phyloP scores from a whole-genome alignment of 1,284 basidiomycete species.

The Heterobasidion occidentale region DNA sequence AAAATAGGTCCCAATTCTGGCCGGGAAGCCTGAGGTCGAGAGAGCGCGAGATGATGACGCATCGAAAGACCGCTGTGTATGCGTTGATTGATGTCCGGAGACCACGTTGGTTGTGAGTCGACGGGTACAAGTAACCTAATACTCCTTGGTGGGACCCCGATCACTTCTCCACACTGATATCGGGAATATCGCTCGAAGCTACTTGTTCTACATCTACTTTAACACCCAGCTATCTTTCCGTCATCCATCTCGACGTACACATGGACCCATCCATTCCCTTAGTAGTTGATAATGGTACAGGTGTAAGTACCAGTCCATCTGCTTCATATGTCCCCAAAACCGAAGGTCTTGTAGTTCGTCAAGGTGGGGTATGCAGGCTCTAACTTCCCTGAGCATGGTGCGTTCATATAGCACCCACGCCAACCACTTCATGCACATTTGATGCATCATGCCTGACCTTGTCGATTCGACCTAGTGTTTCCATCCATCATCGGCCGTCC shows the following conservation, averaged over 20 bases:
- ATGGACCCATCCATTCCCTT: conserved; percentile 73
- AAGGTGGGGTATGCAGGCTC: conserved; percentile 98
- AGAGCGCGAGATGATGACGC: no score
- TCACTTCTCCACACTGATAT: no score
- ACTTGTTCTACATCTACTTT: no score
- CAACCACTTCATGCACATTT: neutral
- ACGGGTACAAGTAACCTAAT: no score
- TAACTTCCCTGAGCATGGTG: conserved; percentile 97
- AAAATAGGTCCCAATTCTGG: no score
- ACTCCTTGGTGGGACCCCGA: no score
- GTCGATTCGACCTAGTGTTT: conserved; percentile 57
- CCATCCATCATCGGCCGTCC: conserved; percentile 95
- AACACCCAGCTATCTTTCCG: no score
- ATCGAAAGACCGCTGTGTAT: no score
- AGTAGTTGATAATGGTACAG: conserved; percentile 97
- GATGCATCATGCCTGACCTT: neutral
- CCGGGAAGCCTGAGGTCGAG: no score
- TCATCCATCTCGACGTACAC: neutral
- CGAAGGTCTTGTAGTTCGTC: conserved; percentile 64
- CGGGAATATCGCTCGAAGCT: no score
- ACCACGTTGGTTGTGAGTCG: no score
- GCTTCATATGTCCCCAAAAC: conserved; percentile 3
- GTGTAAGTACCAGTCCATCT: conserved; percentile 49
- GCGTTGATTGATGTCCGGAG: no score
- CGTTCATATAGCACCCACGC: conserved; percentile 13